Conservation (phyloP, 257 asterid species). For the Anisodus acutangulus region DNA sequence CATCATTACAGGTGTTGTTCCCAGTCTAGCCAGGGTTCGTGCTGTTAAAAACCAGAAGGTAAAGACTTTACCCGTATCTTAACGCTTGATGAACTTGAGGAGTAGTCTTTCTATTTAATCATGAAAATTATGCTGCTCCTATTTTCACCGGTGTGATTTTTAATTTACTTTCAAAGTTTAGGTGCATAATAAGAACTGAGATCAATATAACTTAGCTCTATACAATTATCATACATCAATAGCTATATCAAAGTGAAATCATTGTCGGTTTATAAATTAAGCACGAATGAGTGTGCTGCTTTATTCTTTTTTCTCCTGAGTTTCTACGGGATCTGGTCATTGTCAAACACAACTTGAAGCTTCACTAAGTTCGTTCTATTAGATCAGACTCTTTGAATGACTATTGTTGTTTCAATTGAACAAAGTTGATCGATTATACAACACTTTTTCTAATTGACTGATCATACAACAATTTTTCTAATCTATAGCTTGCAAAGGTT, state of each 20-base stretch:
- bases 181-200: not conserved
- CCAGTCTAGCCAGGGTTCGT: constrained; percentile 69
- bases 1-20: constrained; percentile 72
- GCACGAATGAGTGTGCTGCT: not conserved
- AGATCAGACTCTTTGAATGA: not conserved
- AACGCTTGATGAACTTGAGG: not conserved
- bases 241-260: not conserved
- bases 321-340: not conserved
- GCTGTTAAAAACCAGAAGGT: constrained; percentile 84
- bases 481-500: constrained; percentile 59
- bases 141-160: not conserved
- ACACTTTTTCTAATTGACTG: not conserved
- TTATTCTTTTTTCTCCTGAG: not conserved
- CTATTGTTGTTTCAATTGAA: not conserved
- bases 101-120: not conserved
- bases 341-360: not conserved
- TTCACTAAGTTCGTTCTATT: not conserved
- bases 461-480: constrained; percentile 20
- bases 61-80: constrained; percentile 18
- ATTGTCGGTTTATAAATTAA: not conserved
- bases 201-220: not conserved
- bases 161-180: not conserved
- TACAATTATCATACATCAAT: not conserved
- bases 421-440: not conserved
- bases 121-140: not conserved